Percentiles rank a stretch among this genome's conserved stretches.
These are phyloP conservation scores for Ligustrum vulgare DNA, from an alignment of 257 asterid genomes.

Conservation along the genomic window DNA sequence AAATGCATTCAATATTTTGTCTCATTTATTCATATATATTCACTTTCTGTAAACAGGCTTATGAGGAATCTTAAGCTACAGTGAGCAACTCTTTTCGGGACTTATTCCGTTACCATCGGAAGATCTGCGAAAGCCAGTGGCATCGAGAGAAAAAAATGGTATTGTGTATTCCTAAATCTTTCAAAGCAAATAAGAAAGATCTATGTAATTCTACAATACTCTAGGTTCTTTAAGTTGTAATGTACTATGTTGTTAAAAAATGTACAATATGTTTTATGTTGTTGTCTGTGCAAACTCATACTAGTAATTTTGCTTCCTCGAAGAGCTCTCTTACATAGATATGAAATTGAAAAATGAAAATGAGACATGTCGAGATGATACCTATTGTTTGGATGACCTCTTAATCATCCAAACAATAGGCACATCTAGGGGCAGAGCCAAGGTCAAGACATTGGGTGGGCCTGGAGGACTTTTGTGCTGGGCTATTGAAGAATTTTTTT, in stretches of 20 bases:
- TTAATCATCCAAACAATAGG: too few relatives aligned
- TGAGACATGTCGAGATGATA: too few relatives aligned
- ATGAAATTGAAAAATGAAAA: too few relatives aligned
- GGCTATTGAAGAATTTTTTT: too few relatives aligned
- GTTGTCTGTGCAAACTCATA: not conserved
- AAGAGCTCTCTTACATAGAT: too few relatives aligned
- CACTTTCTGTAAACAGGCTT: conserved; percentile 44
- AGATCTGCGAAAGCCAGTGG: not conserved
- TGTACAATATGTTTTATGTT: conserved; percentile 14
- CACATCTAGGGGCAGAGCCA: too few relatives aligned
- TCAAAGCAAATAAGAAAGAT: conserved; percentile 19
- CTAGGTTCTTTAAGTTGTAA: not conserved
- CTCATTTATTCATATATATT: too few relatives aligned
- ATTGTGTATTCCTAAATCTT: not conserved
- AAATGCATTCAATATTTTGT: not conserved
- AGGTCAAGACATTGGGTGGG: too few relatives aligned
- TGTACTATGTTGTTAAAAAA: conserved; percentile 18
- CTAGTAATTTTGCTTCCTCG: not conserved
- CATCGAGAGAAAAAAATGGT: not conserved
- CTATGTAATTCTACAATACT: not conserved
- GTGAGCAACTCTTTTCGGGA: conserved; percentile 15
- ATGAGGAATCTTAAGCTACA: conserved; percentile 65
- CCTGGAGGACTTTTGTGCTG: too few relatives aligned
- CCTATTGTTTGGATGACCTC: too few relatives aligned
- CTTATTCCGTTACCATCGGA: conserved; percentile 2